Percentiles rank a stretch among this genome's conserved stretches.
These are phyloP conservation scores for Aspergillus caelatus DNA, from an alignment of 2,329 filamentous ascomycete genomes.

Conservation along the genomic window DNA sequence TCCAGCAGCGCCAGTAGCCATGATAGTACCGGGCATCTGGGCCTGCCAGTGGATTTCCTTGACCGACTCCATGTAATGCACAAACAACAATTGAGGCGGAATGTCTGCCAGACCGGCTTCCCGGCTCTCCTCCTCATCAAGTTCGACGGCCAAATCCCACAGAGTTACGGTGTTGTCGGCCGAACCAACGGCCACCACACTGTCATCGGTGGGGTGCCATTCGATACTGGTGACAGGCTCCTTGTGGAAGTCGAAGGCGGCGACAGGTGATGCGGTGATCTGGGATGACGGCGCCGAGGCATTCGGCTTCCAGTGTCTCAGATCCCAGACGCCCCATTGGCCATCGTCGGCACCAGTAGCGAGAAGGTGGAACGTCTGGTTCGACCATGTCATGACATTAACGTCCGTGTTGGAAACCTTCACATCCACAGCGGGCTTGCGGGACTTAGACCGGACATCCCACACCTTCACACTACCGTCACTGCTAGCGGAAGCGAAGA, in stretches of 20 bases:
- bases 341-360: conserved; percentile 93
- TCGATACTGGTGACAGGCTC: conserved; percentile 95
- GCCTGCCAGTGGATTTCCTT: conserved; percentile 98
- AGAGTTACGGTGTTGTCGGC: conserved; percentile 93
- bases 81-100: conserved; percentile 91
- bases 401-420: conserved; percentile 83
- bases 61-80: conserved; percentile 91
- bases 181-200: conserved; percentile 87
- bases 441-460: conserved; percentile 89
- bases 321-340: conserved; percentile 93
- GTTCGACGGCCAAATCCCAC: conserved; percentile 94
- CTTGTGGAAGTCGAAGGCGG: conserved; percentile 91
- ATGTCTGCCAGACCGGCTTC: conserved; percentile 87
- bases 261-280: conserved; percentile 74
- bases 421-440: conserved; percentile 83
- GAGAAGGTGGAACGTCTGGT: conserved; percentile 82
- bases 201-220: conserved; percentile 97
- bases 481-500: conserved; percentile 91
- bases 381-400: conserved; percentile 96
- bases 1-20: conserved; percentile 84
- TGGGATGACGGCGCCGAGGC: conserved; percentile 50
- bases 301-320: conserved; percentile 87
- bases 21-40: conserved; percentile 85
- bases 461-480: conserved; percentile 96
- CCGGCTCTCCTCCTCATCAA: conserved; percentile 95